Base-by-base conservation (phyloP, 2,329 filamentous ascomycete genomes). In the Penicillium sp. region DNA sequence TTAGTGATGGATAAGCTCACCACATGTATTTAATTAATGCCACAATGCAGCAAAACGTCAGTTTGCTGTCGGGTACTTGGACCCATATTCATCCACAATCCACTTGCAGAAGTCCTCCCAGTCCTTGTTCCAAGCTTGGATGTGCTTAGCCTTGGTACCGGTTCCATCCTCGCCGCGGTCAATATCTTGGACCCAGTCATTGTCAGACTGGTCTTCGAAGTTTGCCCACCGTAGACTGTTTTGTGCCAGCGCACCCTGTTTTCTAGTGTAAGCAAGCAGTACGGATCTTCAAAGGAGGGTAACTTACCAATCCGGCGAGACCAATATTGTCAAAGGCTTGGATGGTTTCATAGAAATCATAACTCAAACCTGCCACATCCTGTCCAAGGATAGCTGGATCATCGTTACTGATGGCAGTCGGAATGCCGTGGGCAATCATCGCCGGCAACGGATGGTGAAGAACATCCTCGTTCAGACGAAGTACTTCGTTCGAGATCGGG, bases 41-140 rank as follows among this genome's bases (percentile, higher is more conserved):
- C 19, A 5, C 4, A 21, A 21, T 19, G 38, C 3, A 40, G 3
- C 11, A 13, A 36, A 36, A 2, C 5, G 13, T 40, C 19, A 21
- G 38, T 40, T 13, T 8, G 6, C 19, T 40, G 11, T 2, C 3
- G 3, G 5, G 38, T 40, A 40, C 11, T 15, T 21, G 11, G 38
- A 4, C 10, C 95, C 48, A 23, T 41, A 50, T 25, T 50, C 48
- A 6, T 41, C 38, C 7, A 50, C 88, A 43, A 97, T 81, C 91
- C 91, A 96, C 50, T 90, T 80, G 69, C 92, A 96, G 70, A 92
- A 97, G 65, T 84, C 81, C 79, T 97, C 92, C 87, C 91, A 97
- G 66, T 89, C 84, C 39, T 84, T 75, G 34, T 84, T 82, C 91
- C 92, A 96, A 71, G 91, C 81, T 71, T 85, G 85, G 72, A 96